Base-by-base conservation (phyloP, 805 yeast genomes). In the Gaillardinia entomophila region DNA sequence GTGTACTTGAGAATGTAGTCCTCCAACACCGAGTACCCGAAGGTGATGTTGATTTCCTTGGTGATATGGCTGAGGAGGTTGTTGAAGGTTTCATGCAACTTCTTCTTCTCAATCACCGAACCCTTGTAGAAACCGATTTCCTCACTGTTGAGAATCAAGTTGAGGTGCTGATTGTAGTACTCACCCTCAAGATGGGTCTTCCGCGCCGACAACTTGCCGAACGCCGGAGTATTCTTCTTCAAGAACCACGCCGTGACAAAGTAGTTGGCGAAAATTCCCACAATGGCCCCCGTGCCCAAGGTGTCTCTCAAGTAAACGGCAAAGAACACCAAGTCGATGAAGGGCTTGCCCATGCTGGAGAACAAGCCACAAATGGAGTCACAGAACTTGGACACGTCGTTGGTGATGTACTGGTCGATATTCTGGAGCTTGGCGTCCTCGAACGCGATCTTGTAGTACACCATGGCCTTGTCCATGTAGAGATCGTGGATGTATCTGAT, bases 51-150 rank as follows among this genome's bases (percentile, higher is more conserved):
- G 43, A 78, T 75, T 36, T 79, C 75, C 33, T 64, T 62, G 28
- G 68, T 57, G 35, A 77, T 61, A 41, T 80, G 86, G 18, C 60
- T 55, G 44, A 67, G 56, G 42, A 89, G 68, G 25, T 66, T 67
- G 13, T 64, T 54, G 52, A 82, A 88, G 12, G 82, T 70, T 26
- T 67, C 68, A 23, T 57, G 60, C 31, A 88, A 75, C 48, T 83
- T 83, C 6, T 59, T 49, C 49, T 80, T 82, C 57, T 89, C 97
- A 37, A 88, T 73, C 10, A 68, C 64, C 0, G 90, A 79, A 14
- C 97, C 97, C 51, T 88, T 88, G 55, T 88, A 89, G 51, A 89
- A 89, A 0, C 96, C 94, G 46, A 89, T 87, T 53, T 89, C 97
- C 60, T 89, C 97, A 49, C 88, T 81, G 49, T 89, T 89, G 36